Evolutionary conservation across 306 rosid genomes (phyloP).

Genomic region (Hippophae rhamnoides): DNA sequence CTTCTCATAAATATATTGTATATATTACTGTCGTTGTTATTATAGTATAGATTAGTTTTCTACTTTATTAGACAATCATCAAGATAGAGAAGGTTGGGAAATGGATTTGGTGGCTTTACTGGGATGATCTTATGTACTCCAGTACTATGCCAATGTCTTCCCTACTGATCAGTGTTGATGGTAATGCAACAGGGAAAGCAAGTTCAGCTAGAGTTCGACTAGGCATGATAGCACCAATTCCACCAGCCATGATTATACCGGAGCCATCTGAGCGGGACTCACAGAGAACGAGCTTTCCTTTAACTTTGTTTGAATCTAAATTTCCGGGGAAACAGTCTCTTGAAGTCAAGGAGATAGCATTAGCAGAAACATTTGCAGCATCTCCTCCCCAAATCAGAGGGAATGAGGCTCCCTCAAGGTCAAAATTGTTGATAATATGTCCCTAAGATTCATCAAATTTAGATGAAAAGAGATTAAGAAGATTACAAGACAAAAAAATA

Average conservation of each 20-base stretch:
- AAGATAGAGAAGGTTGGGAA: too few species aligned
- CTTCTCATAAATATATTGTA: too few species aligned
- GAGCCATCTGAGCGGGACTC: conserved; percentile 5
- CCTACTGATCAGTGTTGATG: conserved; percentile 2
- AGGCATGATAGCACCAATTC: conserved; percentile 14
- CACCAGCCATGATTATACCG: not conserved
- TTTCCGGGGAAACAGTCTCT: not conserved
- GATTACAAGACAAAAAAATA: not conserved
- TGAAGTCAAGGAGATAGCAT: not conserved
- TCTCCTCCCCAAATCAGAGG: conserved; percentile 26
- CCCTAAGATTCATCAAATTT: conserved; percentile 1
- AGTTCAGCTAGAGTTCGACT: not conserved
- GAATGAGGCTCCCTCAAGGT: not conserved
- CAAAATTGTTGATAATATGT: conserved; percentile 2
- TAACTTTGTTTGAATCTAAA: conserved; percentile 10
- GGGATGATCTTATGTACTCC: conserved; percentile 15
- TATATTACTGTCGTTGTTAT: not conserved
- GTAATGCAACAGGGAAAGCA: conserved; percentile 5
- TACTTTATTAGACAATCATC: not conserved
- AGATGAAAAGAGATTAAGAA: not conserved
- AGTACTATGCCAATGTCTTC: conserved; percentile 9
- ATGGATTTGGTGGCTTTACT: conserved; percentile 4
- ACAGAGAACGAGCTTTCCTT: conserved; percentile 21
- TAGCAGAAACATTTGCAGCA: conserved; percentile 16
- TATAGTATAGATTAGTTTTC: not conserved